Base-by-base conservation (phyloP, 2,329 filamentous ascomycete species). In the Neonectria faginata region DNA sequence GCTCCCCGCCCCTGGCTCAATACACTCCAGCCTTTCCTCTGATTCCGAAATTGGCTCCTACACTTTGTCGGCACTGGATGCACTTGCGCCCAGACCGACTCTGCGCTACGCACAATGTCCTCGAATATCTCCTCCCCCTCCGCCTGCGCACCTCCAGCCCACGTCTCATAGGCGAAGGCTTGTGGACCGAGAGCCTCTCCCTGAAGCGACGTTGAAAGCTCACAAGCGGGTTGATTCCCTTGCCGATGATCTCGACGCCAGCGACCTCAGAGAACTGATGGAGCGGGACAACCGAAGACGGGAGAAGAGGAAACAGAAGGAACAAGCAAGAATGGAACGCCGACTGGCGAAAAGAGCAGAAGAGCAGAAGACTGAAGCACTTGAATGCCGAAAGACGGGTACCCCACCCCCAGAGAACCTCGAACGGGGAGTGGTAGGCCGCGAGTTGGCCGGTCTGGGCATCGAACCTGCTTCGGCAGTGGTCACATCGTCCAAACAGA, bases 1-100 rank as follows among this genome's bases (percentile, higher is more conserved):
- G 2, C 82, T 97, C 6, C 92, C 93, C 0, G 80, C 89, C 3
- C 88, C 89, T 53, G 91, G 90, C 56, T 96, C 93, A 3, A 85
- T 95, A 61, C 87, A 91, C 73, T 96, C 93, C 1, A 89, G 88
- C 65, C 86, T 94, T 79, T 94, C 93, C 0, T 90, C 89, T 51
- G 86, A 89, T 62, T 91, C 91, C 1, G 93, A 96, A 69, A 86
- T 88, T 64, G 74, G 77, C 59, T 90, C 92, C 0, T 98, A 92
- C 84, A 93, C 90, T 71, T 86, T 98, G 54, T 93, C 93, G 56
- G 86, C 89, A 11, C 84, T 97, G 57, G 91, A 92, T 66, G 88
- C 92, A n/a, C 87, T 97, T 67, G 91, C 92, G 10, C 95, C 96
- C 6, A 88, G 94, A 51, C 96, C 96, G 12, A 94, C 92, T 0